Evolutionary conservation across 2,329 filamentous ascomycete species (phyloP).

Genomic region (Aureobasidium sp.): DNA sequence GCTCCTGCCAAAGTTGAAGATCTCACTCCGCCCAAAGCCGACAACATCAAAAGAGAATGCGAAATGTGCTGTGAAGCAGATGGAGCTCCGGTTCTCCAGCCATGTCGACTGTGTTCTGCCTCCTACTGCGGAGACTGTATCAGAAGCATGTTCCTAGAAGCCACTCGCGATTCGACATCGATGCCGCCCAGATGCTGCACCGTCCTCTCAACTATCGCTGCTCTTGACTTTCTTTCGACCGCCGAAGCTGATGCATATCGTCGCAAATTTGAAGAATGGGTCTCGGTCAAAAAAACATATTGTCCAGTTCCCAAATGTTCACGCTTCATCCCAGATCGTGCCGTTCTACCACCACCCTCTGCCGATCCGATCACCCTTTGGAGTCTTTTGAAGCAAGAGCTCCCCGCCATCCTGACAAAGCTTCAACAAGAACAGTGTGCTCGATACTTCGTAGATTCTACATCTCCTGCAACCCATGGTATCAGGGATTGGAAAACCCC

Average conservation of each 20-base stretch:
- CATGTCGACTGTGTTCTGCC: conserved; percentile 28
- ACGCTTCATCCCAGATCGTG: conserved; percentile 37
- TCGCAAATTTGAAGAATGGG: conserved; percentile 43
- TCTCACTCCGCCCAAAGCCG: neutral
- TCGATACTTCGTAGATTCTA: neutral
- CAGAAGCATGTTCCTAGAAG: conserved; percentile 35
- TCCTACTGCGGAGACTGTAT: conserved; percentile 34
- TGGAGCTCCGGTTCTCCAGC: conserved; percentile 19
- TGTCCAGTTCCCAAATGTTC: conserved; percentile 45
- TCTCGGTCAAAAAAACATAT: conserved; percentile 39
- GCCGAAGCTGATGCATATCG: conserved; percentile 34
- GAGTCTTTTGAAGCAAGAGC: conserved; percentile 10
- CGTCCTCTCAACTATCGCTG: conserved; percentile 37
- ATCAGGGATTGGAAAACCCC: neutral
- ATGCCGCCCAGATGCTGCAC: conserved; percentile 44
- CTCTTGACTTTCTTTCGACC: conserved; percentile 29
- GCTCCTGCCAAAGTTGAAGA: neutral
- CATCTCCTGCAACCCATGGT: neutral
- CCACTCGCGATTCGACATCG: conserved; percentile 31
- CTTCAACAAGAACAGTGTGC: neutral
- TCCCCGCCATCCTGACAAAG: neutral
- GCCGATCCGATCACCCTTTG: conserved; percentile 6
- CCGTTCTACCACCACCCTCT: conserved; percentile 19
- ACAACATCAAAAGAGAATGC: conserved; percentile 18
- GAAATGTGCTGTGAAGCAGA: conserved; percentile 22